Evolutionary conservation across 768 basidiomycete species (phyloP), one percentile per base, ranked within the genome.

Genomic region (Podaxis mareebaensis): DNA sequence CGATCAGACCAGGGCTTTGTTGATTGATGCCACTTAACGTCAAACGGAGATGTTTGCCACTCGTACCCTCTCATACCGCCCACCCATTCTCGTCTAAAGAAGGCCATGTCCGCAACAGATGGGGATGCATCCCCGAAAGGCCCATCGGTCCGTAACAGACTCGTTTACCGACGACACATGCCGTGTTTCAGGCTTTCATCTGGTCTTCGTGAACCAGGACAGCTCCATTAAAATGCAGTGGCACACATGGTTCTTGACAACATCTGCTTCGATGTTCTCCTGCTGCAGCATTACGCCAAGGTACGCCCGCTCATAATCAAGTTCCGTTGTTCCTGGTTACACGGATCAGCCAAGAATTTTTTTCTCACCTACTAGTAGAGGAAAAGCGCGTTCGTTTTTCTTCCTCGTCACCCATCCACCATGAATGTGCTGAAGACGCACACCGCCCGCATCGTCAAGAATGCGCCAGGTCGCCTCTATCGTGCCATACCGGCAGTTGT

Each of bases 401-500:
- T 44, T 44, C 17, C 42, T 15, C 42, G 4, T n/a, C 15, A 17
- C n/a, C n/a, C 42, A 17, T n/a, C 7, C 42, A 11, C 48, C 49
- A 60, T 60, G 58, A 52, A 60, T 28, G 58, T 39, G 20, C 33
- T 60, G 24, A 60, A 39, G 58, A 52, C 36, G 10, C 58, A 60
- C 30, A 52, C 58, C 30, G 17, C 58, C 10, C 49, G 58, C 30
- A 49, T 60, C 17, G 22, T 40, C 48, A 60, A 52, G 12, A 61
- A 63, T 33, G 42, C 66, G 5, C 67, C 70, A 4, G 53, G 52
- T 24, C 64, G 68, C 17, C 65, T 71, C 28, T 68, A 67, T 39
- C 68, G 65, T 22, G 68, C 67, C 3, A 53, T 71, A 20, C 70
- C 70, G 8, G 64, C 70, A 0, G 70, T 71, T 20, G 55, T 69